phyloP scores from a whole-genome alignment of 2,329 filamentous ascomycete genomes.

The Arthrinium puccinioides region DNA sequence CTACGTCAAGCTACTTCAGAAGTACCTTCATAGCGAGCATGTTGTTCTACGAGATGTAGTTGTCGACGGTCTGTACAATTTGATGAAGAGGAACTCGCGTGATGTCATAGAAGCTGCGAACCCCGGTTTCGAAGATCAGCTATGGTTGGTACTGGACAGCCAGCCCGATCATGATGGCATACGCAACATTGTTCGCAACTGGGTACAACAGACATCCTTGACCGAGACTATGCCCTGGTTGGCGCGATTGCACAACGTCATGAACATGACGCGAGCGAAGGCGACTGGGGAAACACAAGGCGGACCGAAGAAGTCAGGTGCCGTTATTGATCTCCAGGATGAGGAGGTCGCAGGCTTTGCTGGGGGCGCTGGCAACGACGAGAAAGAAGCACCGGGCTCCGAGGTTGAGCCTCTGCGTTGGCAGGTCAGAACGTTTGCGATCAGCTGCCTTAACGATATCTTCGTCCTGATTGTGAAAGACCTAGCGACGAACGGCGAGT shows the following conservation, averaged over 20 bases:
- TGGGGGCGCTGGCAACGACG: constrained; percentile 47
- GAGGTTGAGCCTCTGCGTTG: constrained; percentile 87
- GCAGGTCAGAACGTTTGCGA: constrained; percentile 92
- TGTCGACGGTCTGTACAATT: constrained; percentile 81
- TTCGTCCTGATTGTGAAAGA: constrained; percentile 74
- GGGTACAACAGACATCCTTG: constrained; percentile 85
- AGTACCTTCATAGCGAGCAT: constrained; percentile 63
- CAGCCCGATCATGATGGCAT: constrained; percentile 70
- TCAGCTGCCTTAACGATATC: constrained; percentile 80
- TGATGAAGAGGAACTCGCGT: constrained; percentile 87
- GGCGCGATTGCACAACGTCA: constrained; percentile 75
- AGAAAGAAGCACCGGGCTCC: constrained; percentile 40
- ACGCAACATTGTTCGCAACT: constrained; percentile 83
- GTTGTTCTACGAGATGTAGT: constrained; percentile 69
- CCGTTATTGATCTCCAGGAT: constrained; percentile 76
- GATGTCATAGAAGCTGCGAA: constrained; percentile 73
- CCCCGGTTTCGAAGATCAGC: constrained; percentile 75
- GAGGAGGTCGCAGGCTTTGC: constrained; percentile 95
- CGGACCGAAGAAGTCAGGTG: constrained; percentile 37
- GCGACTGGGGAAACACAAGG: constrained; percentile 43
- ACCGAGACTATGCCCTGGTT: constrained; percentile 80
- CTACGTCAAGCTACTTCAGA: constrained; percentile 79
- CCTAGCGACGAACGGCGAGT: constrained; percentile 69
- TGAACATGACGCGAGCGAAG: constrained; percentile 78
- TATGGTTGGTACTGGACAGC: constrained; percentile 84